Base-by-base conservation (phyloP, 805 yeast genomes). In the Ogataea minuta region DNA sequence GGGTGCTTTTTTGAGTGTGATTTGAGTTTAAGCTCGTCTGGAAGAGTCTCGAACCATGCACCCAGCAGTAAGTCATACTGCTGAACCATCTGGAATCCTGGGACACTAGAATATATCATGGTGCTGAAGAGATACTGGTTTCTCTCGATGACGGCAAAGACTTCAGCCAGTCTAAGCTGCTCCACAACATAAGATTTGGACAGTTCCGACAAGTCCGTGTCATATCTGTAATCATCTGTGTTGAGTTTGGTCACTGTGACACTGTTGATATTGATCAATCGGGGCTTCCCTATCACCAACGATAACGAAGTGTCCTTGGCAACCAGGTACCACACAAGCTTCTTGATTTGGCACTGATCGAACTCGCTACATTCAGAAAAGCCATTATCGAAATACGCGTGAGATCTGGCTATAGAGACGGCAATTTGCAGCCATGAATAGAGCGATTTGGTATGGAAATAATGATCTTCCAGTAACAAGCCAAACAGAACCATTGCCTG, bases 371-470 rank as follows among this genome's bases (percentile, higher is more conserved):
- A 37, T n/a, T 17, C 14, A 16, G 29, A 23, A 8, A 28, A 13
- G 10, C 33, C 44, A 16, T 24, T 12, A 6, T n/a, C 28, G 17
- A 43, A 39, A n/a, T 42, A 30, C 4, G 41, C 46, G 11, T 37
- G 30, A 3, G 41, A 27, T 6, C 29, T 19, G 20, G 46, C 42
- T 12, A 43, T 28, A 4, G 36, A 23, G 9, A 36, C 23, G 3
- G 45, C 32, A 12, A 38, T 24, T 21, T 46, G 45, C 16, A 46
- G 14, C 50, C 50, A 43, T 17, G 26, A 10, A n/a, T 43, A 33
- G 9, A 34, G 34, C 8, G 39, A 33, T 19, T 37, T 46, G 8
- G 37, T 15, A 15, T 39, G 29, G 16, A 25, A 30, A 17, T 35
- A 27, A n/a, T 21, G 28, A 24, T 39, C 46, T 8, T 31, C 36